Conservation (phyloP, 2,329 filamentous ascomycete genomes). For the Cryphonectria naterciae region DNA sequence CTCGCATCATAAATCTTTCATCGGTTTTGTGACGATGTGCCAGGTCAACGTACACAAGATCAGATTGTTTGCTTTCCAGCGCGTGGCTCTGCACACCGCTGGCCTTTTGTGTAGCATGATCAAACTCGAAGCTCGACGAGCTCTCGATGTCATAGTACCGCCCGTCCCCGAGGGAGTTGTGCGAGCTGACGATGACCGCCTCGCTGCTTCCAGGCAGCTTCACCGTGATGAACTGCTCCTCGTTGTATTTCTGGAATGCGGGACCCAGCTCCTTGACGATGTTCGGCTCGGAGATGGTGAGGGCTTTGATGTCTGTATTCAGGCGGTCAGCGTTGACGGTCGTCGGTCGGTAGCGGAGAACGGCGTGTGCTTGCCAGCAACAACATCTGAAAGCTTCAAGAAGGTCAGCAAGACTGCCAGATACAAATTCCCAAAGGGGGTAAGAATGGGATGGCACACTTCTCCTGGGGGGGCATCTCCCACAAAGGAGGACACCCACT, state of each 20-base stretch:
- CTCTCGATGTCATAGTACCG: slow-evolving; percentile 91
- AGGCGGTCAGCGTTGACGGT: slow-evolving; percentile 14
- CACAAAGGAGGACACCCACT: slow-evolving; percentile 81
- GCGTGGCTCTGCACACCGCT: slow-evolving; percentile 79
- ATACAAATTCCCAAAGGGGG: slow-evolving; percentile 11
- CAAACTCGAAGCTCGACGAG: slow-evolving; percentile 85
- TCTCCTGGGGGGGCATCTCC: slow-evolving; percentile 95
- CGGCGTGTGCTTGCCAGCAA: slow-evolving; percentile 66
- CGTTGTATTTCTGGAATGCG: slow-evolving; percentile 93
- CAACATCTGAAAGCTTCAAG: slow-evolving; percentile 78
- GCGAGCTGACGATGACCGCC: slow-evolving; percentile 81
- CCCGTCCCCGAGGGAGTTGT: slow-evolving; percentile 79
- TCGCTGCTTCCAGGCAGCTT: slow-evolving; percentile 88
- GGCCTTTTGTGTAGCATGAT: slow-evolving; percentile 83
- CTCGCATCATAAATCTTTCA: not conserved
- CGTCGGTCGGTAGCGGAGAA: not conserved
- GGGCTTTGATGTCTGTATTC: slow-evolving; percentile 79
- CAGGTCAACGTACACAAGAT: slow-evolving; percentile 72
- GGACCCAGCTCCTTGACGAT: slow-evolving; percentile 75
- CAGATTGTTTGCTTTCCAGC: slow-evolving; percentile 74
- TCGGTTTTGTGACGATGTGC: not conserved
- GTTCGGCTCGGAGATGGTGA: slow-evolving; percentile 71
- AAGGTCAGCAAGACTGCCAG: slow-evolving; percentile 30
- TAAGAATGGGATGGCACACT: slow-evolving; percentile 57
- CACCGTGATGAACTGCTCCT: slow-evolving; percentile 86